Percentiles rank a stretch among this genome's conserved stretches.
phyloP scores from a whole-genome alignment of 495 filamentous ascomycete genomes.

The Xylaria telfairii region DNA sequence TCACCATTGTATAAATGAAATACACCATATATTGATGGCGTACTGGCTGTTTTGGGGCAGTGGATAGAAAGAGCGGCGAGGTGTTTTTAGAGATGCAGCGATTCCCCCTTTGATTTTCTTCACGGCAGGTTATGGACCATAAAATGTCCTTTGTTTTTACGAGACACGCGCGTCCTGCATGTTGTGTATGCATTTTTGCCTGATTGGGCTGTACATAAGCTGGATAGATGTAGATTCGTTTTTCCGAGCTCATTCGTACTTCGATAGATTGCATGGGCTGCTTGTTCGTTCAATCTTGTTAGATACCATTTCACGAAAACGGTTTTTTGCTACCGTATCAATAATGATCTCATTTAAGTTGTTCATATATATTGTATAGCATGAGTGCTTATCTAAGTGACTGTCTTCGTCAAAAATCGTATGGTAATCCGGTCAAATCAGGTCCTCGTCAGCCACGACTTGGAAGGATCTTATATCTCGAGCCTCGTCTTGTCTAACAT shows the following conservation, averaged over 20 bases:
- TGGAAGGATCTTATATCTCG: too few relatives aligned
- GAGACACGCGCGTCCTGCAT: constrained; percentile 17
- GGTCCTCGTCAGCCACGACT: too few relatives aligned
- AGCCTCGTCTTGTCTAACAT: too few relatives aligned
- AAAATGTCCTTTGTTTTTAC: constrained; percentile 24
- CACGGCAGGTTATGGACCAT: constrained; percentile 20
- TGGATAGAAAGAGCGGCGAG: constrained; percentile 20
- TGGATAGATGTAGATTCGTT: constrained; percentile 15
- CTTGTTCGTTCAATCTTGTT: background rate
- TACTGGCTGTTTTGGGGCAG: constrained; percentile 19
- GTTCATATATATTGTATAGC: background rate
- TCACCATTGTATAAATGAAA: constrained; percentile 37
- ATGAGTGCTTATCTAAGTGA: background rate
- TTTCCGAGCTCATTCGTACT: constrained; percentile 11
- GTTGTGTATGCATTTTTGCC: constrained; percentile 21
- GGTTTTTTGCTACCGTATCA: background rate
- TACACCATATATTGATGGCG: constrained; percentile 32
- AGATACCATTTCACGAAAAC: constrained; percentile 10
- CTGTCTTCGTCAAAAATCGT: too few relatives aligned
- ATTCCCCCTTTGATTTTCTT: constrained; percentile 28
- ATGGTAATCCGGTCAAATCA: too few relatives aligned
- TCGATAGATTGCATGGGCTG: background rate
- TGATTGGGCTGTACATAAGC: constrained; percentile 25
- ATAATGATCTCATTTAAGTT: background rate
- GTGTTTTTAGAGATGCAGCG: constrained; percentile 21